Evolutionary conservation across 306 rosid species (phyloP), one percentile per base, ranked within the genome.

Genomic region (Dalbergia cultrata): DNA sequence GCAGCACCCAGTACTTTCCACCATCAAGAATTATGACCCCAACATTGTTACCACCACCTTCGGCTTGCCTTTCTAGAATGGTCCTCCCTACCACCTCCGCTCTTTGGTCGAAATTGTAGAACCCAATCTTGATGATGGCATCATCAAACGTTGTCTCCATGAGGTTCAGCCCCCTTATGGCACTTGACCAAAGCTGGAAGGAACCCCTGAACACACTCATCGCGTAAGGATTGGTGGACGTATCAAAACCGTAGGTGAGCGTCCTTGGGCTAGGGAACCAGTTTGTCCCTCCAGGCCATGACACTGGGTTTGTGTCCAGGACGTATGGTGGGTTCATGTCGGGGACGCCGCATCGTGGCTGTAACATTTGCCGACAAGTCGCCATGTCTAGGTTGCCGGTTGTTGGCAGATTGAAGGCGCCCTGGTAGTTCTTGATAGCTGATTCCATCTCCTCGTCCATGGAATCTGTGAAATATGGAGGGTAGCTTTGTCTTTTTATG

Each of bases 151-250:
- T 1, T 7, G 65, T 18, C 53, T 61, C 70, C 8, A n/a, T 61
- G 34, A 75, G 19, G 7, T 62, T 75, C 49, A 75, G 2, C 5
- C 43, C 59, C 13, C 6, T 4, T 5, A 57, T 60, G 13, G 70
- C 52, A 45, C 16, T 3, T n/a, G 70, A 63, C 79, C 79, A 75
- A 0, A 18, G 61, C 0, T 43, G 1, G 13, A 75, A 75, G 44
- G 70, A 44, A n/a, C 44, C 53, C 22, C 8, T 61, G 17, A 75
- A 45, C 19, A 16, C 12, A 31, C 41, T 17, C 22, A 7, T 37
- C 2, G 47, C 47, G 13, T 3, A 8, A 22, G 70, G 31, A 37
- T 34, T 1, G 9, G 18, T 54, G 3, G 14, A 49, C 2, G 35
- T 35, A 72, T 4, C 7, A 72, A 34, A 72, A 53, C 76, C 76